phyloP scores from a whole-genome alignment of 192 early-diverging fungal species.

The Paraglomus brasilianum region DNA sequence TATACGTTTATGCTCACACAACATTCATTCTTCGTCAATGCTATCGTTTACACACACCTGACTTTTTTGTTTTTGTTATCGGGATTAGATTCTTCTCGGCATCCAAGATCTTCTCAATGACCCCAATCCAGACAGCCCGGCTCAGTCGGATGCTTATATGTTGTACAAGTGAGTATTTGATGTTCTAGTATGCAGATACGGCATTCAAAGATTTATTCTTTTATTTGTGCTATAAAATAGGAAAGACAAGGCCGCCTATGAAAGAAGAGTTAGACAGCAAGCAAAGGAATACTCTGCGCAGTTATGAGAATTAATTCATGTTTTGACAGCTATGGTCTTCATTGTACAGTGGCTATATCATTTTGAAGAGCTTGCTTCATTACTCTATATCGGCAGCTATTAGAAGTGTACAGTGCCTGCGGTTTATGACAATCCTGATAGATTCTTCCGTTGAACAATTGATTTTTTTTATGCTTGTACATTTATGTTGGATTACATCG shows the following conservation, averaged over 20 bases:
- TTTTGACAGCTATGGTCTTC: too few species aligned
- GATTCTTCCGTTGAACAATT: too few species aligned
- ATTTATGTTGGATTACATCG: too few species aligned
- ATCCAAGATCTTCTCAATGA: slow-evolving; percentile 89
- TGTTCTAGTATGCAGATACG: slow-evolving; percentile 28
- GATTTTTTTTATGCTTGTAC: too few species aligned
- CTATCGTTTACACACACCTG: too few species aligned
- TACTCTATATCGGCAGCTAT: too few species aligned
- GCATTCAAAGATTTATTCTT: slow-evolving; percentile 23
- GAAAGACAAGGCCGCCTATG: slow-evolving; percentile 52
- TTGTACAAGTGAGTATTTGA: slow-evolving; percentile 63
- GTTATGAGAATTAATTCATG: background rate
- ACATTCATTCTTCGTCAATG: too few species aligned
- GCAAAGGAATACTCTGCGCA: slow-evolving; percentile 48
- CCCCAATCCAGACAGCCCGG: slow-evolving; percentile 89
- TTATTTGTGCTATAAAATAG: slow-evolving; percentile 25
- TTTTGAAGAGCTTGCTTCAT: too few species aligned
- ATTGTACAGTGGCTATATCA: too few species aligned
- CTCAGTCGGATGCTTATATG: slow-evolving; percentile 79
- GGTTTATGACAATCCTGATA: too few species aligned
- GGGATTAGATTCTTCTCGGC: slow-evolving; percentile 79
- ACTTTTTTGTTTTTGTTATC: background rate
- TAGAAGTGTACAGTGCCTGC: too few species aligned
- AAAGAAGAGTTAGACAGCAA: slow-evolving; percentile 58
- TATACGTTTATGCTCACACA: too few species aligned